phyloP scores from a whole-genome alignment of 2,329 filamentous ascomycete genomes.

The Trichocomaceae sp. region DNA sequence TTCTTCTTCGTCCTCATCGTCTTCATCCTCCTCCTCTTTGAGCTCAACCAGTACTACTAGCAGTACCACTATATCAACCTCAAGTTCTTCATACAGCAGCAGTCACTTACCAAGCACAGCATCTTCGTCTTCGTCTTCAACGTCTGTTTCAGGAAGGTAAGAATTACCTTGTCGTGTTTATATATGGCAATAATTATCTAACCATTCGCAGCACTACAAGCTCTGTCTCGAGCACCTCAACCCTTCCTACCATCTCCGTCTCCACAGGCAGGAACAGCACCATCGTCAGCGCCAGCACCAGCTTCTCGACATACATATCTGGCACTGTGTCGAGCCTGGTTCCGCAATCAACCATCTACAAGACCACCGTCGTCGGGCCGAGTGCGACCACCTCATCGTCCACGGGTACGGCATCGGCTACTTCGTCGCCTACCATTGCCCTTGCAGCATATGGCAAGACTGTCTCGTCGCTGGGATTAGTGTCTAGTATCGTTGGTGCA shows the following conservation, averaged over 20 bases:
- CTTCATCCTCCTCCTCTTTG: background rate
- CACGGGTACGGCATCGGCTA: background rate
- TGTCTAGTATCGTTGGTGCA: slow-evolving; percentile 2
- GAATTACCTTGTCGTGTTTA: too few species aligned
- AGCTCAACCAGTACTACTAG: slow-evolving; percentile 4
- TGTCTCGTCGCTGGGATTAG: background rate
- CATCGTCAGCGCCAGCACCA: slow-evolving; percentile 10
- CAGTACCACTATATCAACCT: background rate
- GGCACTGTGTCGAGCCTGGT: slow-evolving; percentile 4
- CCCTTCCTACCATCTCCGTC: slow-evolving; percentile 6
- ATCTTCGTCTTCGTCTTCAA: background rate
- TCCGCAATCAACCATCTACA: slow-evolving; percentile 11
- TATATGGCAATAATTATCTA: too few species aligned
- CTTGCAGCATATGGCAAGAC: slow-evolving; percentile 1
- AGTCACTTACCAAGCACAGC: slow-evolving; percentile 8
- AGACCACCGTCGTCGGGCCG: slow-evolving; percentile 10
- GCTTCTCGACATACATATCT: slow-evolving; percentile 9
- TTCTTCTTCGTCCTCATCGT: background rate
- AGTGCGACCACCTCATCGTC: background rate
- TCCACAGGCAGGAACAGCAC: slow-evolving; percentile 5
- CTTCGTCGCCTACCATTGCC: slow-evolving; percentile 2
- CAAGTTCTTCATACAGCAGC: background rate
- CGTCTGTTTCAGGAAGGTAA: background rate
- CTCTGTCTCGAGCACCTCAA: slow-evolving; percentile 2
- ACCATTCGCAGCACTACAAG: background rate